Evolutionary conservation across 345 rosid species (phyloP), one percentile per base, ranked within the genome.

Genomic region (Eucalyptus tenuipes): DNA sequence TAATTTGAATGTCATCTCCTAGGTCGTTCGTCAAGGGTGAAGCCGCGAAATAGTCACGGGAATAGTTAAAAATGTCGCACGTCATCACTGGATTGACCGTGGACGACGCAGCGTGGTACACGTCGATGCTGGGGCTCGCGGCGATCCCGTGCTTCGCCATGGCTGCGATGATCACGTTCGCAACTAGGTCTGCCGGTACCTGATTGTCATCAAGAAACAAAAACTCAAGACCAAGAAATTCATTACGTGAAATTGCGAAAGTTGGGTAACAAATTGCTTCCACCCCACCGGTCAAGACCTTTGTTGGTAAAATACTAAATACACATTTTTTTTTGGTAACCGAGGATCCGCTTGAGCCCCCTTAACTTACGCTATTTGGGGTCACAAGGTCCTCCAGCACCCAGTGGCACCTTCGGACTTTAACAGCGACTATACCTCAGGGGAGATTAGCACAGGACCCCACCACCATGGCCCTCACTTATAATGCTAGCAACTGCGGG

Each of bases 111-210:
- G 91, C 66, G 3, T 91, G 90, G 88, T 91, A 93, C 61, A 90
- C 87, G 17, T 29, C 10, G 3, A 90, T 13, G 22, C 86, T 86
- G 10, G 88, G 45, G 33, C 71, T 86, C n/a, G 64, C 20, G 7
- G 52, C 13, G 7, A 14, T 82, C n/a, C 92, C 92, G 3, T 93
- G 92, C 90, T 88, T 93, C 44, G 92, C 92, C 84, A 88, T 90
- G 59, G 91, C 91, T 22, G 91, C 88, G 59, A 93, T 80, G 17
- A 68, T 89, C 6, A 90, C 88, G 33, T 90, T 90, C 25, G 68
- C 90, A 17, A 90, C 92, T 88, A 91, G 68, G 80, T 90, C 94
- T n/a, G 40, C 88, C 18, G 94, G 94, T 42, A 91, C 52, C 92
- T 90, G 88, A 29, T 49, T 31, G 22, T 68, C 33, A 1, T 68